phyloP scores from a whole-genome alignment of 192 early-diverging fungal species.

The Allomyces macrogynus region DNA sequence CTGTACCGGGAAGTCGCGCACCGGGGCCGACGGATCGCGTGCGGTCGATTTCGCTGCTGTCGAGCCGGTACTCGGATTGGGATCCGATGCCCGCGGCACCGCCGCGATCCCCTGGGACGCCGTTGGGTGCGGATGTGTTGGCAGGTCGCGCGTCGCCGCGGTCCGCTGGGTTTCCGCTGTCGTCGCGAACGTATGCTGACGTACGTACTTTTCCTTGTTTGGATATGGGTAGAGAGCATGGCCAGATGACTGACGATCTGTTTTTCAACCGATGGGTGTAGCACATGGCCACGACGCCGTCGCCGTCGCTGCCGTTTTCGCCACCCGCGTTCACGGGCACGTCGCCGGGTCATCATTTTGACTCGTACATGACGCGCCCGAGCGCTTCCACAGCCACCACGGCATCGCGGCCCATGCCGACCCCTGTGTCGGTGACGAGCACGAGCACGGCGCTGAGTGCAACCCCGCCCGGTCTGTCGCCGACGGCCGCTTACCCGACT shows the following conservation, averaged over 20 bases:
- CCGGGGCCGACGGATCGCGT: not conserved
- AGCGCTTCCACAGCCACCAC: not conserved
- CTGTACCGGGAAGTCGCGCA: no score
- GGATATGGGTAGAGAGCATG: not conserved
- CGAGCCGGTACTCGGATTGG: no score
- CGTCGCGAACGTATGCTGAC: not conserved
- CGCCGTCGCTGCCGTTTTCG: no score
- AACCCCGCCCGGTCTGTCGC: not conserved
- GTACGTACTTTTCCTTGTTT: not conserved
- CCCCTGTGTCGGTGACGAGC: slow-evolving; percentile 1
- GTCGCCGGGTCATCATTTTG: not conserved
- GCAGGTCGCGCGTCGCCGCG: not conserved
- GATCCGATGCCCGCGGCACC: not conserved
- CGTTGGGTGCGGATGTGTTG: not conserved
- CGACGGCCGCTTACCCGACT: no score
- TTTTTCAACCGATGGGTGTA: slow-evolving; percentile 3
- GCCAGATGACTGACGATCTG: slow-evolving; percentile 6
- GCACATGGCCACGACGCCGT: no score
- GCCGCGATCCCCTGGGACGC: not conserved
- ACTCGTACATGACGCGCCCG: not conserved
- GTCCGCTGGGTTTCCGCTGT: not conserved
- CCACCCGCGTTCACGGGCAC: not conserved
- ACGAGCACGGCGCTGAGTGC: slow-evolving; percentile 4
- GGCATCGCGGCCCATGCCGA: slow-evolving; percentile 1
- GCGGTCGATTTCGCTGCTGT: not conserved